Evolutionary conservation across 257 asterid species (phyloP), one percentile per base, ranked within the genome.

Genomic region (Fraxinus excelsior): DNA sequence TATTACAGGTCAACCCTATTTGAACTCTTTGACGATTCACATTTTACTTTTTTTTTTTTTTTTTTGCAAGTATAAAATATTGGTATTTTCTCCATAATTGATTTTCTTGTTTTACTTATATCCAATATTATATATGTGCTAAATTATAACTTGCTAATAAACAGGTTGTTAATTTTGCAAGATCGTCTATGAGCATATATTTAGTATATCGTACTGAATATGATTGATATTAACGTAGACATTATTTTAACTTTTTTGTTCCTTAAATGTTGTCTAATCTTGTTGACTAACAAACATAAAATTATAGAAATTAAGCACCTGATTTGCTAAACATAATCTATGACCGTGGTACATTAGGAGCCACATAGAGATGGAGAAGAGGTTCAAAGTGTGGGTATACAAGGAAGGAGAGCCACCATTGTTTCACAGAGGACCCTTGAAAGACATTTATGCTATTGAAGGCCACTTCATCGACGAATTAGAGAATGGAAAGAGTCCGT

Each of bases 381-480:
- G 84, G 76, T 81, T 89, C 13, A 91, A 83, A 68, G 44, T 91
- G 28, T 91, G 91, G 92, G 84, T 86, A 46, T 91, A 91, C 86
- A 82, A 74, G 25, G 94, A 91, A 74, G 92, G 94, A 4, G 92
- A 88, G 71, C 75, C 83, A 2, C 96, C 96, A 18, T 11, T 91
- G 1, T 88, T 91, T 14, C 94, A 91, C 83, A 16, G 2, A 1
- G 89, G 80, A 1, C 82, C 86, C 0, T 28, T 34, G 53, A 86
- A 77, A 19, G 82, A 80, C 72, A 89, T 89, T 3, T 91, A 91
- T 79, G 80, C 94, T 0, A 85, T 86, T 7, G 96, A 91, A 64
- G 96, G 94, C 1, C 90, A 88, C 26, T 38, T 91, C 46, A 85
- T 91, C 1, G 85, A 72, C 23, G 84, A 89, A 60, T 60, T 89